Evolutionary conservation across 202 grass and related monocot genomes (phyloP), one percentile per base, ranked within the genome.

Genomic region (Carex sylvatica): DNA sequence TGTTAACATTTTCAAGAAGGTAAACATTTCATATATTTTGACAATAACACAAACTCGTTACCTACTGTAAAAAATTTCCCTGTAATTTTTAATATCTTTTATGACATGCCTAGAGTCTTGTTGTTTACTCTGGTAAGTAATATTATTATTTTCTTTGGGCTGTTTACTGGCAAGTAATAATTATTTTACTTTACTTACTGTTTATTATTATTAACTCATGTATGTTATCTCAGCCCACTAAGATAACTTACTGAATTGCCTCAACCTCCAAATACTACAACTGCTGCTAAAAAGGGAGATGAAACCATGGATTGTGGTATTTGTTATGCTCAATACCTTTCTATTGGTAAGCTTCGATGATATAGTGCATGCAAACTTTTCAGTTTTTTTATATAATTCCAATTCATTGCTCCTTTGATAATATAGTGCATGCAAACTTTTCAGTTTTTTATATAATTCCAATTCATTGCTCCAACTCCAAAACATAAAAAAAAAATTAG

Each of bases 1-100:
- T 86, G 92, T 87, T 69, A 87, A 95, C 65, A 76, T 98, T 78
- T 92, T 88, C 89, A 98, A 90, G 79, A 98, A 98, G 84, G 96
- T 83, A 85, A 88, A 71, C 87, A 78, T 61, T 56, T 83, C 0
- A 16, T 64, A 10, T 54, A 63, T 65, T 28, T 62, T 35, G 30
- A 31, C 30, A 31, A 31, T 31, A 31, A 31, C 30, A 31, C 2
- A 31, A 31, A 31, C 30, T 31, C 30, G 2, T 31, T 31, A 31
- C 2, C 30, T 31, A 1, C 30, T 31, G 30, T 31, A 1, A 31
- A 31, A 1, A 1, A 2, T 31, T 31, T 31, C 30, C 30, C 23
- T 24, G 51, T 71, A 74, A 4, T 26, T 74, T 72, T 10, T 24
- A 40, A n/a, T 0, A 33, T 35, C 18, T 72, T 18, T 5, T 18